These are phyloP conservation scores for Trametes pubescens DNA, from an alignment of 1,284 basidiomycete species.

Conservation along the genomic window DNA sequence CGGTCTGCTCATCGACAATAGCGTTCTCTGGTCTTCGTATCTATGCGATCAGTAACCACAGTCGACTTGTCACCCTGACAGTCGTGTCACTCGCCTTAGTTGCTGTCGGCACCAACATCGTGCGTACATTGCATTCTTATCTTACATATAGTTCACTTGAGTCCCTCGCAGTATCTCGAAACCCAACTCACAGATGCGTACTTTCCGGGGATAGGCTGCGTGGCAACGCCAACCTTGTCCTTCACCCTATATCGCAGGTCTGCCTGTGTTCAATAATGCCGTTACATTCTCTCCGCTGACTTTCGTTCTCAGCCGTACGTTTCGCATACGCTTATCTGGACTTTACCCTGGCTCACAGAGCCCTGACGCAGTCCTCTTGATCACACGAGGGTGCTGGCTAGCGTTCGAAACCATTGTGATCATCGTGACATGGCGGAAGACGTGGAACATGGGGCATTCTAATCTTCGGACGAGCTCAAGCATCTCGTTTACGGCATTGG, in stretches of 20 bases:
- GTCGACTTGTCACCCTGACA: conserved; percentile 5
- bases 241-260: too few species aligned
- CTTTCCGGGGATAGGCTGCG: background rate
- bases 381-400: conserved; percentile 21
- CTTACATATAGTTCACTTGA: background rate
- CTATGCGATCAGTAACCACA: conserved; percentile 26
- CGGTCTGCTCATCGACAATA: background rate
- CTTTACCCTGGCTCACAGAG: background rate
- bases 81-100: conserved; percentile 26
- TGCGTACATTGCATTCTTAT: conserved; percentile 5
- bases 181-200: background rate
- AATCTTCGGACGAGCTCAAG: background rate
- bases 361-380: conserved; percentile 15
- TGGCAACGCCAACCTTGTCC: too few species aligned
- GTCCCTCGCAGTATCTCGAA: conserved; percentile 12
- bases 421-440: conserved; percentile 29
- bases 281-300: too few species aligned
- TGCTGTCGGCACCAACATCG: conserved; percentile 22
- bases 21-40: conserved; percentile 28
- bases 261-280: too few species aligned
- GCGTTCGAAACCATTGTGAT: conserved; percentile 29
- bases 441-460: conserved; percentile 13
- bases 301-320: background rate
- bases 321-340: background rate
- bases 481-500: conserved; percentile 24